These are phyloP conservation scores for Candida sojae DNA, from an alignment of 1,139 yeast genomes.

Conservation along the genomic window DNA sequence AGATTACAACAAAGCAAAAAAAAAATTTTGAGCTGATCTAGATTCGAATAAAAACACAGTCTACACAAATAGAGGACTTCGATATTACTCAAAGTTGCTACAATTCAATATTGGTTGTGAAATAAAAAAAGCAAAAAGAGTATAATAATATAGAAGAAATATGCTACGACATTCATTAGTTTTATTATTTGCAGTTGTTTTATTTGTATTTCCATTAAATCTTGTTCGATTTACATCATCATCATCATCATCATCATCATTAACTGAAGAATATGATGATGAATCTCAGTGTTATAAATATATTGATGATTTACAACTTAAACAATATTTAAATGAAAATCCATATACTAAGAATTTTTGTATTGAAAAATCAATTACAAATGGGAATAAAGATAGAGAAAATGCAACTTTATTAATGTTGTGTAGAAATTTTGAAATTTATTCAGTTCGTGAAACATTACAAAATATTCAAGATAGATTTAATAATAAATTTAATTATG, in stretches of 20 bases:
- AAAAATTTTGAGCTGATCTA: no score
- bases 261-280: no score
- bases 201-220: conserved; percentile 1
- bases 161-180: conserved; percentile 3
- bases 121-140: no score
- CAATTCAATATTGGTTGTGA: no score
- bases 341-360: conserved; percentile 5
- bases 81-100: no score
- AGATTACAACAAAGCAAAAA: no score
- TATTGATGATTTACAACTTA: conserved; percentile 2
- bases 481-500: conserved; percentile 52
- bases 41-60: no score
- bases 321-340: conserved; percentile 1
- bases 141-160: no score
- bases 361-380: conserved; percentile 5
- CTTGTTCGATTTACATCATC: not conserved
- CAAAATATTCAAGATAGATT: conserved; percentile 71
- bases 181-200: not conserved
- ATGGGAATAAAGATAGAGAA: conserved; percentile 11
- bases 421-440: conserved; percentile 70
- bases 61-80: no score
- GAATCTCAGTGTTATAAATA: not conserved
- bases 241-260: not conserved
- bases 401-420: conserved; percentile 71
- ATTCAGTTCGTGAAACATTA: conserved; percentile 59